Evolutionary conservation across 768 basidiomycete genomes (phyloP).

Genomic region (Pleurotus citrinopileatus): DNA sequence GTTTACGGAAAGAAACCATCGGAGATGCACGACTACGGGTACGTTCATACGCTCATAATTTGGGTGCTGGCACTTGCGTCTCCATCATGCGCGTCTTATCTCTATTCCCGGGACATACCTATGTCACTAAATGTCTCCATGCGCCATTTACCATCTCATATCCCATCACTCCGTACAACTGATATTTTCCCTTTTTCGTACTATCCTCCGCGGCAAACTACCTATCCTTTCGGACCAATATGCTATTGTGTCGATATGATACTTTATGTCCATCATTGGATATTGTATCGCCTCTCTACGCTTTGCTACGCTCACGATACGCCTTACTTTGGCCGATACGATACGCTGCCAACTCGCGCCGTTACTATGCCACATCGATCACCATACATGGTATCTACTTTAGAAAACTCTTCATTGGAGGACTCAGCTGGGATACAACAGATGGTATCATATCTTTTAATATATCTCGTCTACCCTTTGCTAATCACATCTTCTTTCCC

Average conservation of each 20-base stretch:
- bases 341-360: slow-evolving; percentile 2
- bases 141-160: not conserved
- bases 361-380: slow-evolving; percentile 8
- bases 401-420: slow-evolving; percentile 92
- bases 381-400: slow-evolving; percentile 21
- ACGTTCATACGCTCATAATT: slow-evolving; percentile 33
- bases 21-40: slow-evolving; percentile 85
- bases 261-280: slow-evolving; percentile 10
- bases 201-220: slow-evolving; percentile 6
- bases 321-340: not conserved
- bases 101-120: slow-evolving; percentile 13
- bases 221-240: slow-evolving; percentile 7
- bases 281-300: slow-evolving; percentile 10
- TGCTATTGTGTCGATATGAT: slow-evolving; percentile 7
- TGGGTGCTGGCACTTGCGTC: slow-evolving; percentile 11
- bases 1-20: slow-evolving; percentile 60
- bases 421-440: slow-evolving; percentile 89
- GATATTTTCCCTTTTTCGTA: slow-evolving; percentile 12
- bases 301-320: slow-evolving; percentile 18
- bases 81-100: slow-evolving; percentile 10
- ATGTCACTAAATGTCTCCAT: slow-evolving; percentile 30
- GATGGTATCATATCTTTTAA: slow-evolving; percentile 61
- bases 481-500: slow-evolving; percentile 31
- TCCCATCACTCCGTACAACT: slow-evolving; percentile 5
- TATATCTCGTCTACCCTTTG: slow-evolving; percentile 21